phyloP scores from a whole-genome alignment of 2,329 filamentous ascomycete species.

The Aspergillus sp. region DNA sequence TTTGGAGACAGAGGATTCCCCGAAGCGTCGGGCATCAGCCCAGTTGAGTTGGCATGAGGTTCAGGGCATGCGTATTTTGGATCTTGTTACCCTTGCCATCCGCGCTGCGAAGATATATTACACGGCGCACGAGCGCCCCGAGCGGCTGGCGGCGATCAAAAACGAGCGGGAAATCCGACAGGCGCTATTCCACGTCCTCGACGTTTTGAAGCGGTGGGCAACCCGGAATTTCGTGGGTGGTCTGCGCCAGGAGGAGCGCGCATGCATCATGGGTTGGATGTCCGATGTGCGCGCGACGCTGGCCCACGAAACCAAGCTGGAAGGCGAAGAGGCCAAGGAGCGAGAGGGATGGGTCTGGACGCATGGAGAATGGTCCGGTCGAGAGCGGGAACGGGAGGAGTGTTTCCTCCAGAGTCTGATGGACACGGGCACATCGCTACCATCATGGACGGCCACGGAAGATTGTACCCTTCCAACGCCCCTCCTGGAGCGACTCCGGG shows the following conservation, averaged over 20 bases:
- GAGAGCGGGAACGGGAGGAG: slow-evolving; percentile 68
- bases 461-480: slow-evolving; percentile 43
- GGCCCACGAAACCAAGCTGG: slow-evolving; percentile 64
- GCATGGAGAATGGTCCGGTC: slow-evolving; percentile 63
- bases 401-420: slow-evolving; percentile 70
- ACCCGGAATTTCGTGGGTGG: slow-evolving; percentile 77
- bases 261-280: slow-evolving; percentile 71
- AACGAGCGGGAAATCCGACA: slow-evolving; percentile 75
- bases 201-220: slow-evolving; percentile 85
- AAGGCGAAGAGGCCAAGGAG: slow-evolving; percentile 62
- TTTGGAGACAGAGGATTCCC: slow-evolving; percentile 37
- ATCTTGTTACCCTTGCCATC: slow-evolving; percentile 91
- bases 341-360: slow-evolving; percentile 73
- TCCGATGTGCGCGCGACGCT: slow-evolving; percentile 68
- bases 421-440: slow-evolving; percentile 49
- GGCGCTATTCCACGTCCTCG: slow-evolving; percentile 77
- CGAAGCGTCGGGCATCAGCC: slow-evolving; percentile 9
- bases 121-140: slow-evolving; percentile 78
- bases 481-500: slow-evolving; percentile 65
- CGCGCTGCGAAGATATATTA: slow-evolving; percentile 94
- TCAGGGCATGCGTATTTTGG: slow-evolving; percentile 83
- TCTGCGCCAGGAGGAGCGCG: slow-evolving; percentile 66
- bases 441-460: slow-evolving; percentile 57
- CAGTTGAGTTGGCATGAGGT: slow-evolving; percentile 70
- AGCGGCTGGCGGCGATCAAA: slow-evolving; percentile 76